A percentile compares a stretch with the other conserved stretches of the same genome.
These are phyloP conservation scores for Lactarius sp. DNA, from an alignment of 768 basidiomycete species.

Conservation along the genomic window DNA sequence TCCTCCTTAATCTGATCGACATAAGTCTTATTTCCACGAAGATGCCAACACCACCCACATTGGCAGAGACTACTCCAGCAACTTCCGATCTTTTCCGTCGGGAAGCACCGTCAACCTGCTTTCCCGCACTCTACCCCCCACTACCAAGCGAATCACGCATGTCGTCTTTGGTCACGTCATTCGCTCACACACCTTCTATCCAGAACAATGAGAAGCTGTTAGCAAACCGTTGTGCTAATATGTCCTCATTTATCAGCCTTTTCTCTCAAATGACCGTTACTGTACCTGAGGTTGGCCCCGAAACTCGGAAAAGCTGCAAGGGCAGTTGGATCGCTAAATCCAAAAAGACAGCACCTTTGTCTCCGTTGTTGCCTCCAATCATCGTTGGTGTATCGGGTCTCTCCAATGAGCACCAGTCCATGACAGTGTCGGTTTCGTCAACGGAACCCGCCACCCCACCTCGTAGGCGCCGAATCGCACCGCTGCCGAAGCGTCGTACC, in stretches of 20 bases:
- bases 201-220: background rate
- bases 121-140: slow-evolving; percentile 10
- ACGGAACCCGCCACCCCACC: background rate
- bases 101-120: background rate
- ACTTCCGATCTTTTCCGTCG: background rate
- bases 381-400: background rate
- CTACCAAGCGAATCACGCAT: background rate
- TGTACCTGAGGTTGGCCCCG: no score
- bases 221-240: background rate
- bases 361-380: background rate
- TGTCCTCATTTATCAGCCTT: background rate
- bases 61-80: background rate
- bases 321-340: background rate
- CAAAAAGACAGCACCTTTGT: background rate
- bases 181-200: background rate
- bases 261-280: slow-evolving; percentile 3
- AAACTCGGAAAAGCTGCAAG: background rate
- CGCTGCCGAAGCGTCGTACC: slow-evolving; percentile 1
- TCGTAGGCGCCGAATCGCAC: slow-evolving; percentile 14
- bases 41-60: background rate
- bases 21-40: background rate
- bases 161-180: background rate
- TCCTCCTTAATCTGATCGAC: background rate
- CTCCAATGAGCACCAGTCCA: background rate
- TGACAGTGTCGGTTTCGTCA: background rate